Evolutionary conservation across 2,329 filamentous ascomycete genomes (phyloP), one percentile per base, ranked within the genome.

Genomic region (Fusarium avenaceum): DNA sequence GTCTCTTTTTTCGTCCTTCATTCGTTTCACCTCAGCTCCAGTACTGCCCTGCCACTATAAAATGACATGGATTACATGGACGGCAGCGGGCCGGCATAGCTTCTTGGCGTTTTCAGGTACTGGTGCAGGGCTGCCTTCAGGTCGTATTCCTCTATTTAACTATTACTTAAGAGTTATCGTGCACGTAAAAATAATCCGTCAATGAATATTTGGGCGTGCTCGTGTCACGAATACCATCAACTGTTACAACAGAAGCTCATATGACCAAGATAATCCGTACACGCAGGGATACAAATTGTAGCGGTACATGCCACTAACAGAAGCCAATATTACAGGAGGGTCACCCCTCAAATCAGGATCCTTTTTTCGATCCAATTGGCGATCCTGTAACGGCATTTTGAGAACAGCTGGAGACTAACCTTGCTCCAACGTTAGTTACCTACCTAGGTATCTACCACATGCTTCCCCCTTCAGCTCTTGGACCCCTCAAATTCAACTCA

Each of bases 61-160:
- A 35, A 17, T 47, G 30, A 47, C 63, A 63, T 49, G 63, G 57
- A 50, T 67, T 19, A 44, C 48, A 53, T 63, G 52, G 44, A 52
- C 52, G 51, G 64, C 63, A 58, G 44, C 64, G 64, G 64, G 32
- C 64, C 64, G 63, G 53, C 51, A 64, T 67, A 63, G 63, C 45
- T 43, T 57, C 63, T 50, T 62, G 47, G 63, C 60, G 42, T 57
- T 53, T 33, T 40, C 47, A 57, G 56, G 48, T 42, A 44, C 51
- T 57, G 20, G 45, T 57, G 11, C 26, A n/a, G 35, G 35, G 17
- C 9, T 38, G n/a, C 9, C 35, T 38, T 17, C 35, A 38, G 35
- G n/a, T 19, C n/a, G 10, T 38, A 9, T 38, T 19, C 17, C 7
- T 17, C 17, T 38, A n/a, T n/a, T n/a, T 11, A 38, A 10, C 9